Evolutionary conservation across 768 basidiomycete genomes (phyloP).

Genomic region (Leccinellum albellum): DNA sequence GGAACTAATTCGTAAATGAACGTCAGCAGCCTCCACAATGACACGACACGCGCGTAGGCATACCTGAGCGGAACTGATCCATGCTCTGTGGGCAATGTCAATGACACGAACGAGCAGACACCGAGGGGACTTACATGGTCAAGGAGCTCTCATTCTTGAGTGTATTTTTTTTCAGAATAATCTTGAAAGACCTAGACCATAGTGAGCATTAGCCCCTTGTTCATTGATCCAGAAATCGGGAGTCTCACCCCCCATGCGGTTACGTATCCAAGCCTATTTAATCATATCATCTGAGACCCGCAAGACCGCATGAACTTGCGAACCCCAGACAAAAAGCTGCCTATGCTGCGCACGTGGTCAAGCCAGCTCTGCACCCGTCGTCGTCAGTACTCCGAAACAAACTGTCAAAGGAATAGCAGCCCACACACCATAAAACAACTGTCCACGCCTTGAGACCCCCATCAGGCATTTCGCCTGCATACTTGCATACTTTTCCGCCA

Average conservation of each 20-base stretch:
- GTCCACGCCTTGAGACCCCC: conserved; percentile 31
- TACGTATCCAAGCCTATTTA: not conserved
- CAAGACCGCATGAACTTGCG: not conserved
- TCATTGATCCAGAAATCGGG: not conserved
- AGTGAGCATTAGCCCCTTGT: not conserved
- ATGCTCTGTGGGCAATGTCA: conserved; percentile 47
- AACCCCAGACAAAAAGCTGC: conserved; percentile 4
- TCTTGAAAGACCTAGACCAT: conserved; percentile 63
- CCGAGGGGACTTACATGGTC: conserved; percentile 47
- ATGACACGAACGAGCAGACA: not conserved
- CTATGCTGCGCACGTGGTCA: conserved; percentile 40
- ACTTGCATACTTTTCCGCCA: conserved; percentile 15
- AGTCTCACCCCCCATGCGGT: not conserved
- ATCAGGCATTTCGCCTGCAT: conserved; percentile 24
- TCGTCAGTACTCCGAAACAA: not conserved
- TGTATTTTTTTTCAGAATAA: conserved; percentile 50
- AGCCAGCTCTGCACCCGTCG: conserved; percentile 7
- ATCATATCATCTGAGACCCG: not conserved
- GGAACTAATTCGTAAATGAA: not conserved
- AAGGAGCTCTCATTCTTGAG: conserved; percentile 52
- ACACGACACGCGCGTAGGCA: not conserved
- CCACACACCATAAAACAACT: conserved; percentile 27
- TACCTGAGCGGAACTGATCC: conserved; percentile 79
- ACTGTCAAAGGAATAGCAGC: not conserved
- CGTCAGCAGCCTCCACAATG: not conserved